A percentile compares a stretch with the other conserved stretches of the same genome.
phyloP scores from a whole-genome alignment of 495 filamentous ascomycete species.

The Stereocaulon alpinum region DNA sequence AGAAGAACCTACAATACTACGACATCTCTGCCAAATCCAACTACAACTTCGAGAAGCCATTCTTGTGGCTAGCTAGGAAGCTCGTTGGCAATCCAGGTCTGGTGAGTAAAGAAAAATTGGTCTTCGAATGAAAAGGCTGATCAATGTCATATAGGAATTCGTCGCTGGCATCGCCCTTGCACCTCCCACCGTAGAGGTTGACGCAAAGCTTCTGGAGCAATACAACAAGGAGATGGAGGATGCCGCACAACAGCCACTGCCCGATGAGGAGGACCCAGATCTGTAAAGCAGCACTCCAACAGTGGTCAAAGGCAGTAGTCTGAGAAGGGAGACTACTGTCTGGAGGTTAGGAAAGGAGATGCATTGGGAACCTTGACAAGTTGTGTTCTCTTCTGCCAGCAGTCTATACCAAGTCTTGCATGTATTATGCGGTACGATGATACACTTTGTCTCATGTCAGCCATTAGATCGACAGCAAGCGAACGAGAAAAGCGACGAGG shows the following conservation, averaged over 20 bases:
- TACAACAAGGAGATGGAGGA: constrained; percentile 83
- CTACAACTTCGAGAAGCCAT: constrained; percentile 99
- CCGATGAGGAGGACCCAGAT: constrained; percentile 87
- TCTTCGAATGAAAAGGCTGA: constrained; percentile 15
- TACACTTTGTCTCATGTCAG: not conserved
- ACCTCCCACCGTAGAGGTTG: constrained; percentile 82
- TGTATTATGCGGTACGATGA: not conserved
- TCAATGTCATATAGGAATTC: constrained; percentile 64
- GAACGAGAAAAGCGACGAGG: not conserved
- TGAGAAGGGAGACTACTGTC: not conserved
- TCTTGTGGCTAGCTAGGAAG: constrained; percentile 99
- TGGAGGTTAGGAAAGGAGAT: not conserved
- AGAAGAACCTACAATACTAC: constrained; percentile 99
- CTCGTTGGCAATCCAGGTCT: constrained; percentile 86
- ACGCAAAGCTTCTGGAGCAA: constrained; percentile 65
- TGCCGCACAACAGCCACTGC: constrained; percentile 75
- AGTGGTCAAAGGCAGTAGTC: not conserved
- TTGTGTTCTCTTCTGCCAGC: not conserved
- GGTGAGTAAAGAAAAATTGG: constrained; percentile 43
- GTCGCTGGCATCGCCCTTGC: constrained; percentile 90
- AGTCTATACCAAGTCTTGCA: constrained; percentile 6
- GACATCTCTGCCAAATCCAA: constrained; percentile 99
- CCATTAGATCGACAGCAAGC: not conserved
- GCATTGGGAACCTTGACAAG: not conserved
- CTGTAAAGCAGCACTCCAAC: constrained; percentile 36